Percentiles rank a stretch among this genome's conserved stretches.
phyloP scores from a whole-genome alignment of 2,329 filamentous ascomycete genomes.

The Cadophora luteo-olivacea region DNA sequence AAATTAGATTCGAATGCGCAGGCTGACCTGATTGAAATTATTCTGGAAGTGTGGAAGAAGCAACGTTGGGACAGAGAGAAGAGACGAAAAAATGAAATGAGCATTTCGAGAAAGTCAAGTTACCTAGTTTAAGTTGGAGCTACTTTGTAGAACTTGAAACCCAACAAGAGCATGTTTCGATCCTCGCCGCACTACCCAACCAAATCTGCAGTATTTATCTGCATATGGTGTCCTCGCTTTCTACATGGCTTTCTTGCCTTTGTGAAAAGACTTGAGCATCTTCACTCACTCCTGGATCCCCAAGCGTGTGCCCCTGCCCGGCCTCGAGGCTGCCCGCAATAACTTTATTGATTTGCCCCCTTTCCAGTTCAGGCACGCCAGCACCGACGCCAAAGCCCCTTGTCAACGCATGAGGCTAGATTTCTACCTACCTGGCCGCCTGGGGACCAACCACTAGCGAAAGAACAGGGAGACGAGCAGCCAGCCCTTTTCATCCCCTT shows the following conservation, averaged over 20 bases:
- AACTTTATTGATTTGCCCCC: neutral
- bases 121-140: too few relatives aligned
- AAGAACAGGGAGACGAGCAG: neutral
- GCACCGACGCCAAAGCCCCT: constrained; percentile 19
- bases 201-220: neutral
- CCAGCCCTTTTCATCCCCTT: constrained; percentile 4
- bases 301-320: neutral
- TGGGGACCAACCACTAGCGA: constrained; percentile 5
- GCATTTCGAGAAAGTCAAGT: neutral
- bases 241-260: neutral
- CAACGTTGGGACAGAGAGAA: neutral
- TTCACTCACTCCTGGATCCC: neutral
- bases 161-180: too few relatives aligned
- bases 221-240: neutral
- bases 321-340: neutral
- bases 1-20: neutral
- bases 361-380: constrained; percentile 1
- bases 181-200: neutral
- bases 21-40: neutral
- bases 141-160: too few relatives aligned
- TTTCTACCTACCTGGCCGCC: neutral
- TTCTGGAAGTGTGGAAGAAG: neutral
- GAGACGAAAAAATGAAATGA: neutral
- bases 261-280: neutral
- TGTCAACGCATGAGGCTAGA: constrained; percentile 26